phyloP scores from a whole-genome alignment of 139 green algal species.

The Tetraselmis chui region DNA sequence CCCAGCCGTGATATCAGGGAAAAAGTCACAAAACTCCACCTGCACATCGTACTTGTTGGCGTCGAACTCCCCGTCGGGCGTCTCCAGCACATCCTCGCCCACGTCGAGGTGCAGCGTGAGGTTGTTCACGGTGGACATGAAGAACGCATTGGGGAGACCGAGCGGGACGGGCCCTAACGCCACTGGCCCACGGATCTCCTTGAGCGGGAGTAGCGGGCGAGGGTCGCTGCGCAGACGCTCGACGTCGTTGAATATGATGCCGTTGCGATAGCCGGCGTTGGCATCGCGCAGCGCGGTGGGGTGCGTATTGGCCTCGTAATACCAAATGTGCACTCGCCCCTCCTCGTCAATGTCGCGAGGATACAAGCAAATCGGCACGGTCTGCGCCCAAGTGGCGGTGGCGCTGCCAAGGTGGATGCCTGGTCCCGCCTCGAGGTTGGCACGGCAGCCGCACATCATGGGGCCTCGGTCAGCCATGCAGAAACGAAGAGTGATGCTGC shows the following conservation, averaged over 20 bases:
- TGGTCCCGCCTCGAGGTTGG: not conserved
- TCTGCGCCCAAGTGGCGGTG: not conserved
- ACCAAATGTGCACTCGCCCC: not conserved
- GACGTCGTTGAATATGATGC: not conserved
- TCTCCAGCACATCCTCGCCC: not conserved
- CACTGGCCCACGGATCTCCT: not conserved
- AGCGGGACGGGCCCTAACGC: not conserved
- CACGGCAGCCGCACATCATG: not conserved
- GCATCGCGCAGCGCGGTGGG: not conserved
- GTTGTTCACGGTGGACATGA: not conserved
- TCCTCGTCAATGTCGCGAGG: not conserved
- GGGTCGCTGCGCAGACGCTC: not conserved
- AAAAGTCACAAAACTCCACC: not conserved
- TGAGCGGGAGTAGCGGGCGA: not conserved
- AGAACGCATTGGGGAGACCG: not conserved
- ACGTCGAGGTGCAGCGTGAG: not conserved
- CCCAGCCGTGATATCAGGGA: not conserved
- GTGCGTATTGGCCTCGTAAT: not conserved
- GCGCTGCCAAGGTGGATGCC: not conserved
- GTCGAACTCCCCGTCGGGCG: not conserved
- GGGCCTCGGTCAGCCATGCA: not conserved
- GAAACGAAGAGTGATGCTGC: not conserved
- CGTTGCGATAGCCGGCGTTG: not conserved
- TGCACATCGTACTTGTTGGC: not conserved
- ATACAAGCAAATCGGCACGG: not conserved